Base-by-base conservation (phyloP, 768 basidiomycete species). In the Punctularia strigosozonata region DNA sequence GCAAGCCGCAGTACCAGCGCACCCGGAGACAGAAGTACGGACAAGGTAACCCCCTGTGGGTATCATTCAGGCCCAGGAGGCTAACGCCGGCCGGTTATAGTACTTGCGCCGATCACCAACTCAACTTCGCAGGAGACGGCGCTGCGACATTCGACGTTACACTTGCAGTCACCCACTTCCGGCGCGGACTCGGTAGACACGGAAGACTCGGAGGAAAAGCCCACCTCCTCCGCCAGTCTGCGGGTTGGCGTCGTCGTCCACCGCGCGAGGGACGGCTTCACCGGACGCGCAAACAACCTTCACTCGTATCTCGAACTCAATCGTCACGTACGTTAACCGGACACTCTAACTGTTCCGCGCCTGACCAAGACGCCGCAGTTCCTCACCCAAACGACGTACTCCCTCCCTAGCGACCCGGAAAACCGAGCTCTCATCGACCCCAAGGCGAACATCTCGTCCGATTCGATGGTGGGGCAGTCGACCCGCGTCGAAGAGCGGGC, bases 401-500 rank as follows among this genome's bases (percentile, higher is more conserved):
- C 62, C 15, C 57, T 77, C 4, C 75, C 79, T 0, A 65, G 68
- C 4, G 73, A 80, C 44, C 70, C 75, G 0, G 74, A 75, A 52
- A 73, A 71, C 46, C 68, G 75, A 24, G 65, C 71, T 3, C 64
- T 84, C 32, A 84, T 92, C 36, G 84, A 91, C 50, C 65, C 77
- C 10, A 83, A 78, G 48, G 80, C 83, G 2, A 84, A 86, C 48
- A 85, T 91, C 43, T 91, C 89, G 1, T 57, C 68, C 5, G 89
- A 94, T 54, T 81, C 80, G 3, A 71, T 86, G 38, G 67, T 95
- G 15, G 91, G 85, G 2, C 75, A 76, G 33, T 90, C 85, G 1
- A 88, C 89, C 10, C 77, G 78, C 40, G 68, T 97, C 4, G 77
- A 76, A 2, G 91, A 92, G 51, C 73, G 76, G 36, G 74, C 82